Percentiles rank a stretch among this genome's conserved stretches.
Evolutionary conservation across 495 filamentous ascomycete species (phyloP).

Genomic region (Aspergillus panamensis): DNA sequence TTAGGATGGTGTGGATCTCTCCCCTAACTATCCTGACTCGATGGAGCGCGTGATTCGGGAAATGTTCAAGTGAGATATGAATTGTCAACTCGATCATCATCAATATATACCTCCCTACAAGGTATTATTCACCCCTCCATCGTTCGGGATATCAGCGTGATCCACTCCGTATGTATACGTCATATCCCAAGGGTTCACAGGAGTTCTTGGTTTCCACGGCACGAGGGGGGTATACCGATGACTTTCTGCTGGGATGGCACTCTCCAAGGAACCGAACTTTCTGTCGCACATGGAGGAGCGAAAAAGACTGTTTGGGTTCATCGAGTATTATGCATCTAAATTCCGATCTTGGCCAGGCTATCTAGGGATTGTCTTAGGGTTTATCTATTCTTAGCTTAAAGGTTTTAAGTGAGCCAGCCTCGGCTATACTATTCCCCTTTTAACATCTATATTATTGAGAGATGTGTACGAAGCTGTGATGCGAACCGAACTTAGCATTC

Average conservation of each 20-base stretch:
- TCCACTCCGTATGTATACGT: background rate
- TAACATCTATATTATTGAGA: no score
- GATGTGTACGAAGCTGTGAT: no score
- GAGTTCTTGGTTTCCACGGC: background rate
- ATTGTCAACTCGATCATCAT: background rate
- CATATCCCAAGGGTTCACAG: background rate
- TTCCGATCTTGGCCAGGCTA: background rate
- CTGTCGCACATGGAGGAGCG: no score
- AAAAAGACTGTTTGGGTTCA: no score
- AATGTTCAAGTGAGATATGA: background rate
- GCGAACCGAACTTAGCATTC: no score
- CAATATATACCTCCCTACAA: no score
- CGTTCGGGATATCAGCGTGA: background rate
- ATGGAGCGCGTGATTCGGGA: background rate
- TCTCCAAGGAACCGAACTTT: no score
- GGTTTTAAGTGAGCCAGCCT: no score
- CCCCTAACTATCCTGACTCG: background rate
- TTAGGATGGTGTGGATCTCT: background rate
- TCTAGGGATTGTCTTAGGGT: no score
- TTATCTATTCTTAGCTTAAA: no score
- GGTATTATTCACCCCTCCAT: background rate
- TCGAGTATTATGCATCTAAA: background rate
- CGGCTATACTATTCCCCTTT: no score
- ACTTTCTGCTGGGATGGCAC: no score
- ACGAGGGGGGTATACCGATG: background rate